Evolutionary conservation across 148 eudicot genomes (phyloP).

Genomic region (Fagopyrum tataricum): DNA sequence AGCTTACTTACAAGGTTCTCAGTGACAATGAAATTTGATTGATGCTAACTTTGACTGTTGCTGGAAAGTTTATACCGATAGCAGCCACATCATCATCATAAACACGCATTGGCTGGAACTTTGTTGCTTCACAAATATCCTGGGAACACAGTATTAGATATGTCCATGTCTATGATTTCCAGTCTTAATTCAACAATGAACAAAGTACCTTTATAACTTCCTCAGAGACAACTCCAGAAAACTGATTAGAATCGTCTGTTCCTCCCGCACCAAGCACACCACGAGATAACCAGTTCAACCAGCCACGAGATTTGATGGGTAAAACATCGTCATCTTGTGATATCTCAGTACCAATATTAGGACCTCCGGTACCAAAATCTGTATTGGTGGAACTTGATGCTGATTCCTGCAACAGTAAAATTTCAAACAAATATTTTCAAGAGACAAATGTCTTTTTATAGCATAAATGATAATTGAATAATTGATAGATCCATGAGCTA

Average conservation of each 20-base stretch:
- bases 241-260: constrained; percentile 88
- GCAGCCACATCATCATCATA: constrained; percentile 27
- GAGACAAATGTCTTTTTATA: background rate
- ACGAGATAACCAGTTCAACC: constrained; percentile 95
- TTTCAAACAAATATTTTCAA: background rate
- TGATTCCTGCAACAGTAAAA: constrained; percentile 43
- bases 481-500: background rate
- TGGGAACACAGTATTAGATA: constrained; percentile 22
- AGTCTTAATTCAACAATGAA: background rate
- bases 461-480: background rate
- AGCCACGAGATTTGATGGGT: constrained; percentile 70
- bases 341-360: constrained; percentile 29
- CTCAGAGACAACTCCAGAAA: constrained; percentile 96
- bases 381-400: constrained; percentile 30
- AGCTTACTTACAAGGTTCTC: constrained; percentile 49
- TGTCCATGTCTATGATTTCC: background rate
- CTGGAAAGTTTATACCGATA: constrained; percentile 32
- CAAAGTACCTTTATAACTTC: constrained; percentile 77
- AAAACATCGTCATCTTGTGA: constrained; percentile 42
- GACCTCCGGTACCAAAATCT: constrained; percentile 27
- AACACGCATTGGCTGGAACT: constrained; percentile 59
- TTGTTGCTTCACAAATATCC: constrained; percentile 97
- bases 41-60: constrained; percentile 52
- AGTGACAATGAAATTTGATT: constrained; percentile 43
- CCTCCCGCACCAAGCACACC: constrained; percentile 99